A percentile compares a stretch with the other conserved stretches of the same genome.
These are phyloP conservation scores for Gymnopilus junonius DNA, from an alignment of 768 basidiomycete species.

Conservation along the genomic window DNA sequence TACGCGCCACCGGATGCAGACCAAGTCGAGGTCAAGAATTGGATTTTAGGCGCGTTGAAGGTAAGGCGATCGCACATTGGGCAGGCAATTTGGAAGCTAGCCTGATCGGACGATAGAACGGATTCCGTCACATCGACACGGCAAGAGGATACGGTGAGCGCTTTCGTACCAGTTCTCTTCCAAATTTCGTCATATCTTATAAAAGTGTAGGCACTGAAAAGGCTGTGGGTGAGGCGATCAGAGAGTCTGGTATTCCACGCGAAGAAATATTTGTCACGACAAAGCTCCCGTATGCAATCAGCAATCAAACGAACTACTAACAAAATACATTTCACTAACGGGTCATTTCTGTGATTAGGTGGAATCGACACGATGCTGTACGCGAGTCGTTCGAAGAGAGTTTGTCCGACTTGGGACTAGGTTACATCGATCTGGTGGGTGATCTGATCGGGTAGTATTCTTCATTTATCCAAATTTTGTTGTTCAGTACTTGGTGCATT, in stretches of 20 bases:
- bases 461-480: background rate
- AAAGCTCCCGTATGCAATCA: constrained; percentile 42
- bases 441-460: background rate
- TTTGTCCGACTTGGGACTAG: constrained; percentile 41
- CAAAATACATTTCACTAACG: background rate
- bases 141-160: constrained; percentile 35
- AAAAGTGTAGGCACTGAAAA: constrained; percentile 39
- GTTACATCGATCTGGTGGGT: constrained; percentile 52
- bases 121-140: constrained; percentile 48
- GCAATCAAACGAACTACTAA: background rate
- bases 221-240: constrained; percentile 48
- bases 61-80: constrained; percentile 19
- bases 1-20: constrained; percentile 40
- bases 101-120: constrained; percentile 29
- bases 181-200: background rate
- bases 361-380: constrained; percentile 43
- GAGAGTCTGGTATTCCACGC: constrained; percentile 52
- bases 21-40: constrained; percentile 36
- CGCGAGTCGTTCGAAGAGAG: constrained; percentile 45
- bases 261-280: constrained; percentile 56
- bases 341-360: constrained; percentile 21
- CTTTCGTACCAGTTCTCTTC: background rate
- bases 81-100: background rate
- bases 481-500: constrained; percentile 53
- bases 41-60: constrained; percentile 45